phyloP scores from a whole-genome alignment of 768 basidiomycete species.

The Termitomyces sp. region DNA sequence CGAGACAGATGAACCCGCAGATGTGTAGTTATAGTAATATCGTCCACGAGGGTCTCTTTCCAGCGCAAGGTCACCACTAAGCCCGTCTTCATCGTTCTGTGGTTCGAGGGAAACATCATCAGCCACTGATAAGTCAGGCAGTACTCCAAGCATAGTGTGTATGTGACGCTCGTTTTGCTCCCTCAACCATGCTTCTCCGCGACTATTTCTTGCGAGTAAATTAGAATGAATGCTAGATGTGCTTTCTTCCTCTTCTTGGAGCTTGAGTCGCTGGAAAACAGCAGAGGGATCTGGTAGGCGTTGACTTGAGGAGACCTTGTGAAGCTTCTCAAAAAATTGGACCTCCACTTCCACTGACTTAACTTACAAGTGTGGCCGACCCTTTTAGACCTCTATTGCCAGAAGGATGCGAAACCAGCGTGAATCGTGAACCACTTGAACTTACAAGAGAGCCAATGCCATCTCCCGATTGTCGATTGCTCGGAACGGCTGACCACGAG shows the following conservation, averaged over 20 bases:
- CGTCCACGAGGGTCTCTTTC: slow-evolving; percentile 63
- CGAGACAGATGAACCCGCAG: slow-evolving; percentile 42
- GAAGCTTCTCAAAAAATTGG: slow-evolving; percentile 24
- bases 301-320: slow-evolving; percentile 19
- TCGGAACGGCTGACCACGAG: neutral
- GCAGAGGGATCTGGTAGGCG: slow-evolving; percentile 35
- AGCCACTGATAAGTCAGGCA: slow-evolving; percentile 53
- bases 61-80: slow-evolving; percentile 60
- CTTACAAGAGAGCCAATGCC: neutral
- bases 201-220: slow-evolving; percentile 47
- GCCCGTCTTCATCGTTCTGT: slow-evolving; percentile 32
- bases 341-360: neutral
- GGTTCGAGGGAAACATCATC: slow-evolving; percentile 42
- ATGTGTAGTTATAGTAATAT: slow-evolving; percentile 71
- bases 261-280: slow-evolving; percentile 52
- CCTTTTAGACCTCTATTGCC: neutral
- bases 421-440: slow-evolving; percentile 7
- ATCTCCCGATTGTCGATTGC: neutral
- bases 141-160: slow-evolving; percentile 51
- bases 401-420: slow-evolving; percentile 8
- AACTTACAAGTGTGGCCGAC: neutral
- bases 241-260: slow-evolving; percentile 36
- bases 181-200: slow-evolving; percentile 75
- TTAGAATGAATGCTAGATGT: slow-evolving; percentile 36
- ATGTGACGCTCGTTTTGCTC: slow-evolving; percentile 73